Evolutionary conservation across 2,329 filamentous ascomycete species (phyloP), one percentile per base, ranked within the genome.

Genomic region (Podosphaera fusca): DNA sequence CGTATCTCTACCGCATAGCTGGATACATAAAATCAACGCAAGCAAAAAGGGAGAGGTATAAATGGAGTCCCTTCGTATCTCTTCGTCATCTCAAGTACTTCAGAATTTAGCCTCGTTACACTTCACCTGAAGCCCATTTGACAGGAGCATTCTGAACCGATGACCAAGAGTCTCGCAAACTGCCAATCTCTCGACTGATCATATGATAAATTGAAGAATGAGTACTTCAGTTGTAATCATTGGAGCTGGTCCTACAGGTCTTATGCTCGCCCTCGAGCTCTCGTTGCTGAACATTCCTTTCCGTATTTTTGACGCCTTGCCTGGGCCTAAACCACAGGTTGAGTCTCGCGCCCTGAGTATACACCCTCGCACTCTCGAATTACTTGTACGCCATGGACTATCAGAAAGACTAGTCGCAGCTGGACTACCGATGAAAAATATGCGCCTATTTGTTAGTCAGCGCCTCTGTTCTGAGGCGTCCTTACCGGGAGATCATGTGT

Each of bases 181-280:
- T 6, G 10, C 35, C 35, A 10, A 5, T 6, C 35, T 21, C 35
- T 38, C 10, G 5, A 38, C 35, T 38, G 35, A 10, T 38, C 34
- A 21, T 62, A 60, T 4, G 6, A 38, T 6, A 38, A 10, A 38
- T 10, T 10, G 35, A 38, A 38, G 35, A 42, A 36, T 53, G 71
- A 61, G 60, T 46, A 63, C 64, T 42, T 81, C 84, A 65, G 77
- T 77, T 55, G 87, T 95, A 63, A 88, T 95, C 62, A 77, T 95
- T 57, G 89, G 89, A 61, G 89, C 89, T 57, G 89, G 89, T 14
- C 89, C 89, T 3, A 87, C 89, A 46, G 89, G 89, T 57, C 78
- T 95, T 58, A 82, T 94, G 71, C 77, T 95, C 31, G 92, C 72
- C 14, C 67, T 72, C 7, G 67, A 70, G 60, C 66, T 72, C 21